A percentile compares a stretch with the other conserved stretches of the same genome.
Conservation (phyloP, 2,329 filamentous ascomycete species). For the Colletotrichum higginsianum region DNA sequence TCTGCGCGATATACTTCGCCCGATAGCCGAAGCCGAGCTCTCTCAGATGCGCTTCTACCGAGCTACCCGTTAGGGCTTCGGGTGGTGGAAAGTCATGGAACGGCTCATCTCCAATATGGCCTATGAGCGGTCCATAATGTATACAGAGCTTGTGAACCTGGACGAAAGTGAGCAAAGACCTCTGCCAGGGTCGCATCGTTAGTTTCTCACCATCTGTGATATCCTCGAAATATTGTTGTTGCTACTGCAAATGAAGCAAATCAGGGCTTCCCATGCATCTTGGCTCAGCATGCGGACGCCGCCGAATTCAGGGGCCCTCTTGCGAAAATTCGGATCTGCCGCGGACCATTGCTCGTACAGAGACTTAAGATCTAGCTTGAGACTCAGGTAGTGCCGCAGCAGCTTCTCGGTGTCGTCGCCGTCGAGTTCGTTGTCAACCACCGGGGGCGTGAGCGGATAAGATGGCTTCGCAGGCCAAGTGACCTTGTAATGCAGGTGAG, state of each 20-base stretch:
- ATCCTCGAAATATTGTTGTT: constrained; percentile 98
- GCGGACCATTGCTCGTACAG: constrained; percentile 91
- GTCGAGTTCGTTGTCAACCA: constrained; percentile 44
- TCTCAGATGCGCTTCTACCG: constrained; percentile 86
- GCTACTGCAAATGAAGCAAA: constrained; percentile 98
- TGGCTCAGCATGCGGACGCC: constrained; percentile 94
- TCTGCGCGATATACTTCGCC: constrained; percentile 92
- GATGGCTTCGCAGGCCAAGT: constrained; percentile 65
- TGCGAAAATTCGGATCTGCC: constrained; percentile 89
- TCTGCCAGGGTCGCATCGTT: neutral
- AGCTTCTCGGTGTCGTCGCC: constrained; percentile 81
- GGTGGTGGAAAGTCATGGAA: constrained; percentile 93
- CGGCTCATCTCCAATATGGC: constrained; percentile 75
- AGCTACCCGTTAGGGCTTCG: constrained; percentile 76
- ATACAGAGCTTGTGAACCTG: constrained; percentile 88
- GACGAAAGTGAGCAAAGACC: neutral
- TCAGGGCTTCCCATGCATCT: constrained; percentile 94
- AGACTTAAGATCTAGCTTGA: constrained; percentile 80
- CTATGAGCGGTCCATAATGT: constrained; percentile 86
- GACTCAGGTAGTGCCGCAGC: constrained; percentile 88
- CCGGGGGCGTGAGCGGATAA: constrained; percentile 37
- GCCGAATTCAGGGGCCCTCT: constrained; percentile 87
- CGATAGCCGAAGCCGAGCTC: constrained; percentile 94
- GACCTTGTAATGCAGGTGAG: constrained; percentile 84
- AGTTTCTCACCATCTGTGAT: constrained; percentile 83